Percentiles rank a stretch among this genome's conserved stretches.
Conservation (phyloP, 164 flowering plant species). For the Liriodendron chinense region DNA sequence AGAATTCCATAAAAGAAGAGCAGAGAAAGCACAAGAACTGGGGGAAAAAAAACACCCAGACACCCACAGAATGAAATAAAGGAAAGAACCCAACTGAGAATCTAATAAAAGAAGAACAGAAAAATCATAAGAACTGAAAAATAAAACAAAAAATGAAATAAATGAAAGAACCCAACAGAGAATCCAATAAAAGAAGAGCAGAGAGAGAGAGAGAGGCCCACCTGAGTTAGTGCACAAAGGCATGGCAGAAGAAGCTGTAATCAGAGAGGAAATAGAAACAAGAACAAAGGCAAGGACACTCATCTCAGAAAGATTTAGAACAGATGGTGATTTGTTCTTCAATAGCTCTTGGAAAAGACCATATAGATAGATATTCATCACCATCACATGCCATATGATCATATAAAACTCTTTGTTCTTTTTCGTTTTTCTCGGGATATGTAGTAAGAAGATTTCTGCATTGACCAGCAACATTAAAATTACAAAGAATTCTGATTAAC, state of each 20-base stretch:
- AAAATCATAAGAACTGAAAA: neutral
- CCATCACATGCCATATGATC: too few species aligned
- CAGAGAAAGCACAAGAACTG: neutral
- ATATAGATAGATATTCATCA: too few species aligned
- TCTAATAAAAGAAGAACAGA: neutral
- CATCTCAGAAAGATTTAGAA: neutral
- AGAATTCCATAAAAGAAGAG: neutral
- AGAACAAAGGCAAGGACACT: slow-evolving; percentile 5
- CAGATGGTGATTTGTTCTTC: too few species aligned
- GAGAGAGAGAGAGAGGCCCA: slow-evolving; percentile 26
- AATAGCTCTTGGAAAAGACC: too few species aligned
- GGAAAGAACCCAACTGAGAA: slow-evolving; percentile 1
- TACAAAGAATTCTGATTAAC: too few species aligned
- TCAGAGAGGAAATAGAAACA: slow-evolving; percentile 27
- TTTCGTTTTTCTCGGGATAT: too few species aligned
- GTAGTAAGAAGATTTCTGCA: too few species aligned
- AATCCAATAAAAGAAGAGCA: slow-evolving; percentile 3
- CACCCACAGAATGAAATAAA: neutral
- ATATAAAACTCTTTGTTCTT: too few species aligned
- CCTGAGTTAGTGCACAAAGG: slow-evolving; percentile 71
- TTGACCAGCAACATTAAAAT: too few species aligned
- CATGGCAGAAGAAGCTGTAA: slow-evolving; percentile 34
- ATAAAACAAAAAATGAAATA: neutral
- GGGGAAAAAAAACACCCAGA: too few species aligned
- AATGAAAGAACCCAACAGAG: neutral